Percentiles rank a stretch among this genome's conserved stretches.
These are phyloP conservation scores for Fusarium tuaranense DNA, from an alignment of 2,329 filamentous ascomycete species.

Conservation along the genomic window DNA sequence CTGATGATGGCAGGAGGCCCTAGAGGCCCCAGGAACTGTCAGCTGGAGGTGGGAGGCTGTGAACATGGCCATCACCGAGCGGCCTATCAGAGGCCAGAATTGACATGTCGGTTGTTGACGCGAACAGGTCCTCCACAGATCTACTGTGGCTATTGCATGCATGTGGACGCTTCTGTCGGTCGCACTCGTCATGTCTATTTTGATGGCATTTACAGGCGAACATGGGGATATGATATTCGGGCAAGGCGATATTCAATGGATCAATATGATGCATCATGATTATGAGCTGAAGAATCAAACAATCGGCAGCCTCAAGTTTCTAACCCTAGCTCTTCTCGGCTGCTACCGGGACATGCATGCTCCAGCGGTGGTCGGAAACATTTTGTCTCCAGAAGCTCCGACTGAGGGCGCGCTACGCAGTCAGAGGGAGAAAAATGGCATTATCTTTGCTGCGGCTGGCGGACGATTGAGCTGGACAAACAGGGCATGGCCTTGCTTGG, in stretches of 20 bases:
- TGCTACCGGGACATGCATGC: slow-evolving; percentile 24
- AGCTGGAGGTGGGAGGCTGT: slow-evolving; percentile 41
- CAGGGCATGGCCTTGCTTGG: slow-evolving; percentile 39
- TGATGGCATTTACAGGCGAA: slow-evolving; percentile 17
- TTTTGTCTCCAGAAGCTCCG: slow-evolving; percentile 6
- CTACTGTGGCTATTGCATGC: slow-evolving; percentile 34
- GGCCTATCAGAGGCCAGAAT: slow-evolving; percentile 41
- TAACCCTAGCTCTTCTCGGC: slow-evolving; percentile 7
- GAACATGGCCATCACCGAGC: slow-evolving; percentile 33
- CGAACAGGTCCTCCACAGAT: slow-evolving; percentile 38
- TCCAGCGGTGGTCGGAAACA: slow-evolving; percentile 14
- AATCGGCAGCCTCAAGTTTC: background rate
- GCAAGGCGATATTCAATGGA: background rate
- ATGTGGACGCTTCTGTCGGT: slow-evolving; percentile 23
- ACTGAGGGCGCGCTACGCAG: background rate
- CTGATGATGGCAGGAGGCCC: slow-evolving; percentile 19
- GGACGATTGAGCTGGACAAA: slow-evolving; percentile 29
- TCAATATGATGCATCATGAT: background rate
- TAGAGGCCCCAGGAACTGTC: slow-evolving; percentile 22
- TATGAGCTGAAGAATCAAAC: background rate
- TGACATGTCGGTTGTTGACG: slow-evolving; percentile 32
- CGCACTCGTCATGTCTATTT: slow-evolving; percentile 15
- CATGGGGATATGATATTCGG: slow-evolving; percentile 2
- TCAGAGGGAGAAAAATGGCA: slow-evolving; percentile 14
- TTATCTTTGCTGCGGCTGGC: slow-evolving; percentile 23